Base-by-base conservation (phyloP, 2,329 filamentous ascomycete genomes). In the Volutella citrinella region DNA sequence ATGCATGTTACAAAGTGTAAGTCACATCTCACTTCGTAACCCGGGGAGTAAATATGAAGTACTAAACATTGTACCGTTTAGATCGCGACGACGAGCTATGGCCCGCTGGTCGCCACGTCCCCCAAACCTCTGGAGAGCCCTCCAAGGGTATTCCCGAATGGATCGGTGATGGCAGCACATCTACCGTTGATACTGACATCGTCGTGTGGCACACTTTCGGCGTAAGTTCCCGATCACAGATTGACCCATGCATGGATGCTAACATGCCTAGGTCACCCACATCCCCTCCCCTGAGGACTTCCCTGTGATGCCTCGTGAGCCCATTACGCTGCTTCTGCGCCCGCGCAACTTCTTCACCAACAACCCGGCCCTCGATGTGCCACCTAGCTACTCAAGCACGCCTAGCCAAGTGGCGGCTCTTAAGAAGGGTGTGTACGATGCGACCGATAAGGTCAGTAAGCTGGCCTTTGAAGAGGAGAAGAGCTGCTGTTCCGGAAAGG, bases 201-300 rank as follows among this genome's bases (percentile, higher is more conserved):
- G 89, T 96, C 2, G 75, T 95, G 12, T 96, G 89, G 89, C 89
- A 95, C 65, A 95, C 88, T 0, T 96, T 95, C 54, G 90, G 90
- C 21, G 72, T 95, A 21, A n/a, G n/a, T n/a, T n/a, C n/a, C n/a
- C n/a, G n/a, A n/a, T n/a, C n/a, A n/a, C n/a, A n/a, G n/a, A n/a
- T n/a, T n/a, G n/a, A n/a, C n/a, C n/a, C n/a, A n/a, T n/a, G n/a
- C n/a, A n/a, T n/a, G n/a, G n/a, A n/a, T n/a, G n/a, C n/a, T n/a
- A n/a, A n/a, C n/a, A n/a, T n/a, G n/a, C n/a, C n/a, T n/a, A n/a
- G n/a, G n/a, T n/a, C n/a, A 91, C 84, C 1, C 90, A 95, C 59
- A 91, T 95, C 69, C 89, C 90, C 0, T 70, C 85, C 0, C 88
- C 89, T 0, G 90, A 96, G 57, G 90, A 95, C 61, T 95, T 87